Evolutionary conservation across 1,284 basidiomycete genomes (phyloP), one percentile per base, ranked within the genome.

Genomic region (Peniophora sp.): DNA sequence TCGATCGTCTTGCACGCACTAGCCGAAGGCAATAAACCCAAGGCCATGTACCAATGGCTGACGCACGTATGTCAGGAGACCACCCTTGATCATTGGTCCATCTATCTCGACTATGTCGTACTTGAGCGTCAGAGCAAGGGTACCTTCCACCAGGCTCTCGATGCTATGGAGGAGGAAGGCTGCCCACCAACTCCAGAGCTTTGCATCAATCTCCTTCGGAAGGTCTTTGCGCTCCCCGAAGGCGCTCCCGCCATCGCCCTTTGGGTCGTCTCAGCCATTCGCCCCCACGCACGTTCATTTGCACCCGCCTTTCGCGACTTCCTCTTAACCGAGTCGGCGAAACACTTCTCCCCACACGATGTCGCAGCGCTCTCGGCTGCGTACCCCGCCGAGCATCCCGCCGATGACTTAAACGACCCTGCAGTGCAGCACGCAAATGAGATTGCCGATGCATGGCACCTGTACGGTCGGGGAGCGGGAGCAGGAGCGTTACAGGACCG

Each of bases 1-100:
- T 43, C 43, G 17, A 42, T 65, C 32, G 70, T 83, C 50, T 55
- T 83, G 43, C 68, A 68, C 18, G 70, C 67, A 10, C 61, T 83
- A n/a, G 61, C 74, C 6, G 63, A 68, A 45, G 64, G 67, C 47
- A 70, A 70, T 2, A 71, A 76, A 47, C 44, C 63, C 3, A 65
- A 67, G 47, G 68, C 70, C n/a, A 66, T 75, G 35, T 58, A 69
- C 32, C 62, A 67, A 22, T 82, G 83, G 75, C 61, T 86, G 2
- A 58, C 58, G 15, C 37, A 15, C 8, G n/a, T 8, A 8, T 5
- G 5, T 5, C n/a, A 5, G 15, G 15, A n/a, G 15, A n/a, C 18
- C n/a, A 70, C 72, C n/a, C 62, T 71, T 24, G 66, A 73, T n/a
- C 78, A 81, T 52, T 81, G 78, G 67, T 74, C 80, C 54, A 53